Evolutionary conservation across 768 basidiomycete genomes (phyloP).

Genomic region (Fomitopsis pulvina): DNA sequence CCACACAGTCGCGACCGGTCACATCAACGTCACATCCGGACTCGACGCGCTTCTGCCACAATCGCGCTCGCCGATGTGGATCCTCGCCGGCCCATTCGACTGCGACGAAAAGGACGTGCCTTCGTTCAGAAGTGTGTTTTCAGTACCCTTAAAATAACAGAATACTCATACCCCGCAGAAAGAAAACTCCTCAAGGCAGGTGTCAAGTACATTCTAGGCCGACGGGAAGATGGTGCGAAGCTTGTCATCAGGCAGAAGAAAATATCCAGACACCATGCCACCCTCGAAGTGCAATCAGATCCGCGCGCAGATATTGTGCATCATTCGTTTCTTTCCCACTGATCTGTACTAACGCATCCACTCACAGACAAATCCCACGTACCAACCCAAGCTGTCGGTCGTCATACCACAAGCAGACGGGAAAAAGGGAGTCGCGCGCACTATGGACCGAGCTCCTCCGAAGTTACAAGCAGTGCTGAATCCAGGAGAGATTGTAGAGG

Average conservation of each 20-base stretch:
- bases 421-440: conserved; percentile 26
- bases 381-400: conserved; percentile 31
- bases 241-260: conserved; percentile 54
- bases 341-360: not conserved
- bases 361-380: conserved; percentile 41
- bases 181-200: conserved; percentile 60
- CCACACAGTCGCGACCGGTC: not conserved
- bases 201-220: conserved; percentile 46
- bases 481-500: conserved; percentile 29
- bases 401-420: conserved; percentile 31
- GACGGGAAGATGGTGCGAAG: conserved; percentile 38
- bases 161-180: conserved; percentile 21
- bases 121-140: conserved; percentile 5
- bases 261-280: conserved; percentile 56
- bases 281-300: conserved; percentile 49
- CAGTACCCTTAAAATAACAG: not conserved
- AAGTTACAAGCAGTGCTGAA: conserved; percentile 29
- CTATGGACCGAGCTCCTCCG: conserved; percentile 35
- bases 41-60: not conserved
- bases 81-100: conserved; percentile 17
- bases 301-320: conserved; percentile 50
- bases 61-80: conserved; percentile 11
- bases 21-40: not conserved
- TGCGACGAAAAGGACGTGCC: conserved; percentile 8
- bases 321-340: conserved; percentile 4